Evolutionary conservation across 2,329 filamentous ascomycete genomes (phyloP).

Genomic region (Trichophyton benhamiae): DNA sequence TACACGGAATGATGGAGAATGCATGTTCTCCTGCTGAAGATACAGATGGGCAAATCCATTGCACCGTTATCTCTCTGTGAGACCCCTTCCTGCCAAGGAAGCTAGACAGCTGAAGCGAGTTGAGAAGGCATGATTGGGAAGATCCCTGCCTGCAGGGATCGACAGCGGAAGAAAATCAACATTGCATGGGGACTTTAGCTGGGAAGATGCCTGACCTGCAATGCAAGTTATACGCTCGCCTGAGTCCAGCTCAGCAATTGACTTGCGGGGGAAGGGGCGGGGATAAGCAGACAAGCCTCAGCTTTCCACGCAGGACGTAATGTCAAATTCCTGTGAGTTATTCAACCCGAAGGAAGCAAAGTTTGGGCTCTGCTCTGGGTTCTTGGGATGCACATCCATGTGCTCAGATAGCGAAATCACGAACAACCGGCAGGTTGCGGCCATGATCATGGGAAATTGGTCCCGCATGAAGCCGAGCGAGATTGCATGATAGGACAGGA

Average conservation of each 20-base stretch:
- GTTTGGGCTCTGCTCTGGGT: neutral
- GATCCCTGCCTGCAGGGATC: neutral
- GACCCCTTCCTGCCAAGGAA: neutral
- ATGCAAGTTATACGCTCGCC: neutral
- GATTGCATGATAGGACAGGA: neutral
- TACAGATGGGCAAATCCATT: neutral
- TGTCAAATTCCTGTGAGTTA: neutral
- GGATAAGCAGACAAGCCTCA: neutral
- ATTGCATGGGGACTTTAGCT: neutral
- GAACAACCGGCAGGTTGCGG: neutral
- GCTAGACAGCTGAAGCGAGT: neutral
- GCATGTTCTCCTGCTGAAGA: neutral
- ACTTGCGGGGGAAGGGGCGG: neutral
- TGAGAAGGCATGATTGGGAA: neutral
- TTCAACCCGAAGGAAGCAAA: neutral
- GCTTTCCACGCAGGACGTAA: neutral
- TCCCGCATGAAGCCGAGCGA: neutral
- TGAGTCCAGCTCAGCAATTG: neutral
- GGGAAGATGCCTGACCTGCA: neutral
- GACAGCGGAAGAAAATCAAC: neutral
- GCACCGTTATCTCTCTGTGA: neutral
- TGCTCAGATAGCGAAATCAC: neutral
- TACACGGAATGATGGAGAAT: neutral
- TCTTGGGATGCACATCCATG: neutral
- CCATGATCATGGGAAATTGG: neutral